Percentiles rank a stretch among this genome's conserved stretches.
These are phyloP conservation scores for Corylus americana DNA, from an alignment of 306 rosid genomes.

Conservation along the genomic window DNA sequence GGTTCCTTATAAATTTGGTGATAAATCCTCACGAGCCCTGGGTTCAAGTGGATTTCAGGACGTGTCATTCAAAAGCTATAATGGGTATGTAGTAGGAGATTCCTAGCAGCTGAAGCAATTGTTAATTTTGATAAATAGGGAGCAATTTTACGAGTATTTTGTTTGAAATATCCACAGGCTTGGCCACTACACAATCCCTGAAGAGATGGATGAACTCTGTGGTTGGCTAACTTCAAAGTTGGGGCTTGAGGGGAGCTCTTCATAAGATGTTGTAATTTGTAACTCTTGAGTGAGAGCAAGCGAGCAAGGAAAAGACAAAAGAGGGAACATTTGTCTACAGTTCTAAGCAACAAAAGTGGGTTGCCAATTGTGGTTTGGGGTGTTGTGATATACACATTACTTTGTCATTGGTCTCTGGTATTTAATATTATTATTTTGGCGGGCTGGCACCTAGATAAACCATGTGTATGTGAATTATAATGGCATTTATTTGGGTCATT, in stretches of 20 bases:
- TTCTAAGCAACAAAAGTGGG: conserved; percentile 7
- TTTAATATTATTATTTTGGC: conserved; percentile 20
- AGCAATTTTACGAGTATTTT: background rate
- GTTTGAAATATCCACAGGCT: conserved; percentile 58
- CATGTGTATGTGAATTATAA: conserved; percentile 3
- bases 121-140: background rate
- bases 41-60: conserved; percentile 67
- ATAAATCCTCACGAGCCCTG: conserved; percentile 66
- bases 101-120: conserved; percentile 4
- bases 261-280: conserved; percentile 17
- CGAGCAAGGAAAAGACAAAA: background rate
- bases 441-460: conserved; percentile 8
- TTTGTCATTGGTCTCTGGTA: background rate
- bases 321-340: background rate
- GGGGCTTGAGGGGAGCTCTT: conserved; percentile 68
- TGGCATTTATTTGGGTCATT: conserved; percentile 12
- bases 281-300: background rate
- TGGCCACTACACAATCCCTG: conserved; percentile 89
- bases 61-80: conserved; percentile 73
- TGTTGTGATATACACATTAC: background rate
- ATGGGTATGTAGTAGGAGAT: conserved; percentile 46
- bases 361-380: conserved; percentile 3
- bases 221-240: conserved; percentile 73
- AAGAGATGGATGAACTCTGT: conserved; percentile 92
- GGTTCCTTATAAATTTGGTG: conserved; percentile 81